Base-by-base conservation (phyloP, 768 basidiomycete species). In the Serpula lacrymans region DNA sequence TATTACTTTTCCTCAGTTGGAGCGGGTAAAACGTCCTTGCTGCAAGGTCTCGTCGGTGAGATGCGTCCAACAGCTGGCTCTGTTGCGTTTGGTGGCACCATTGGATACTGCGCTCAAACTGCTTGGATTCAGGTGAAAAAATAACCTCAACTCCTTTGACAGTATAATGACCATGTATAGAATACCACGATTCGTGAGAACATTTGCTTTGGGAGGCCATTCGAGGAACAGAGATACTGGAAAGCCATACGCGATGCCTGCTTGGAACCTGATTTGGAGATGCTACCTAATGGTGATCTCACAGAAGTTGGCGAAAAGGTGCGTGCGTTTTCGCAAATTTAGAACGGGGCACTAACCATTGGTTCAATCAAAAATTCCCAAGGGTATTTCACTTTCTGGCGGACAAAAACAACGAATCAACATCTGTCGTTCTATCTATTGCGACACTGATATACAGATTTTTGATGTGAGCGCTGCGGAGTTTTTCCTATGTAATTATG, bases 121-220 rank as follows among this genome's bases (percentile, higher is more conserved):
- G 84, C 92, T 9, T 96, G 92, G 91, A 94, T 97, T 43, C 88
- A 92, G 61, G 81, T 76, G 43, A n/a, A n/a, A n/a, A n/a, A n/a
- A n/a, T n/a, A n/a, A n/a, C n/a, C n/a, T n/a, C n/a, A n/a, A n/a
- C n/a, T n/a, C n/a, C 3, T 43, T 14, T 6, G n/a, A 33, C 7
- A 8, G 31, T 6, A 33, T 33, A 7, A 14, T 14, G 31, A 33
- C n/a, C n/a, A n/a, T n/a, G n/a, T n/a, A 28, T 33, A 84, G 79
- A 86, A 89, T 59, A 77, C 88, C 1, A 94, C 91, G 0, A 77
- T 94, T 24, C 74, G 89, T 37, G 90, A 95, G 32, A 96, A 95
- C 52, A 79, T 96, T 39, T 81, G 85, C 48, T 96, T 96, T 43
- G 92, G 92, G 26, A 71, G 81, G 24, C 80, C 84, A 5, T 91